These are phyloP conservation scores for Phytophthora sojae DNA, from an alignment of 352 stramenopile genomes.

Conservation along the genomic window DNA sequence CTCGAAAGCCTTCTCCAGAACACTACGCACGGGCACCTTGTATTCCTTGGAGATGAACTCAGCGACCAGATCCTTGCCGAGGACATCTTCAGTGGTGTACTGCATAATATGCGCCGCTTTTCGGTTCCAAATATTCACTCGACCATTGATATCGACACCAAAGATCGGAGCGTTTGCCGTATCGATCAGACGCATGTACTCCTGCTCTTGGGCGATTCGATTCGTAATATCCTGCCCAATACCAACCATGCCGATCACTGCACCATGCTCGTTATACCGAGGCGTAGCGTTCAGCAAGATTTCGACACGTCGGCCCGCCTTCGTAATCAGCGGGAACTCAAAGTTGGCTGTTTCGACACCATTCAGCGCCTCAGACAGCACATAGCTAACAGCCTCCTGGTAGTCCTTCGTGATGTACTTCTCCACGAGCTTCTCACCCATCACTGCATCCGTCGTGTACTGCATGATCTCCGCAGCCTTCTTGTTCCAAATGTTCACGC, in stretches of 20 bases:
- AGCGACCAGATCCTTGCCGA: conserved; percentile 45
- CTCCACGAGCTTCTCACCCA: conserved; percentile 50
- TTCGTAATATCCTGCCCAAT: conserved; percentile 89
- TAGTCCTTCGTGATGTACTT: conserved; percentile 64
- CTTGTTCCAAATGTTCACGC: conserved; percentile 86
- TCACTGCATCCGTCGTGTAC: conserved; percentile 77
- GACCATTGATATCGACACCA: conserved; percentile 59
- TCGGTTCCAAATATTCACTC: conserved; percentile 68
- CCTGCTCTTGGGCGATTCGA: conserved; percentile 74
- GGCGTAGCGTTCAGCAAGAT: conserved; percentile 63
- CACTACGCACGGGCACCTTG: conserved; percentile 41
- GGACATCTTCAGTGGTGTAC: conserved; percentile 52
- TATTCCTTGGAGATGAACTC: conserved; percentile 65
- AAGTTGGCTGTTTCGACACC: conserved; percentile 63
- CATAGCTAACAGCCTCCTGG: conserved; percentile 48
- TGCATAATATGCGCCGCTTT: conserved; percentile 53
- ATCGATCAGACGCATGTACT: conserved; percentile 81
- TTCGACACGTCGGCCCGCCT: conserved; percentile 40
- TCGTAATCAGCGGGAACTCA: conserved; percentile 66
- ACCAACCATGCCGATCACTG: conserved; percentile 87
- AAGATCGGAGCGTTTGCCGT: conserved; percentile 76
- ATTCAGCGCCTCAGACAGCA: conserved; percentile 50
- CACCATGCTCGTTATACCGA: conserved; percentile 69
- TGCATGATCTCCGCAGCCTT: conserved; percentile 75
- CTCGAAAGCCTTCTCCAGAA: conserved; percentile 56